A percentile compares a stretch with the other conserved stretches of the same genome.
Evolutionary conservation across 2,329 filamentous ascomycete species (phyloP).

Genomic region (Thermomyces lanuginosus): DNA sequence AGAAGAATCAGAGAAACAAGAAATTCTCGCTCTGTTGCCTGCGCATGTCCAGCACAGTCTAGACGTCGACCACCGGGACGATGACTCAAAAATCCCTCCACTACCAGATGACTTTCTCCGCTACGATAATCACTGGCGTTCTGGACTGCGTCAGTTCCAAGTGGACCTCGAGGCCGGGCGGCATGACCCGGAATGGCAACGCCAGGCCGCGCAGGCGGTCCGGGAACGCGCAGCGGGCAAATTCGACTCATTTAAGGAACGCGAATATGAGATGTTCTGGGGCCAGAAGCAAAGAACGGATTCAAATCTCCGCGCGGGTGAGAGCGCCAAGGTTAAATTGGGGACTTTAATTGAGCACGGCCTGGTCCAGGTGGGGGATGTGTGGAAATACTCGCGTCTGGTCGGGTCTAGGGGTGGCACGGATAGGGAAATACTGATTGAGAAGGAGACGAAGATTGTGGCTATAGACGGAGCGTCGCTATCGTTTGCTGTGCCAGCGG

Average conservation of each 20-base stretch:
- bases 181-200: slow-evolving; percentile 42
- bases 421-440: slow-evolving; percentile 16
- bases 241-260: slow-evolving; percentile 41
- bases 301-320: slow-evolving; percentile 21
- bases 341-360: slow-evolving; percentile 19
- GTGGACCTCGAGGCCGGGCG: slow-evolving; percentile 39
- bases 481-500: slow-evolving; percentile 25
- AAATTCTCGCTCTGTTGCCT: slow-evolving; percentile 25
- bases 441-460: slow-evolving; percentile 28
- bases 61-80: slow-evolving; percentile 13
- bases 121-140: slow-evolving; percentile 34
- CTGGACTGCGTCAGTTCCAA: slow-evolving; percentile 39
- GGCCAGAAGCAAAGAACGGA: slow-evolving; percentile 35
- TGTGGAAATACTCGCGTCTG: slow-evolving; percentile 23
- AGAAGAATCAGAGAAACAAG: slow-evolving; percentile 25
- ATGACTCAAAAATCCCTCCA: slow-evolving; percentile 19
- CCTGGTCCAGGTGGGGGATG: slow-evolving; percentile 23
- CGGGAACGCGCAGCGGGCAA: slow-evolving; percentile 35
- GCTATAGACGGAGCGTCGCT: slow-evolving; percentile 17
- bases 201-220: slow-evolving; percentile 37
- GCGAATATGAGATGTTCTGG: slow-evolving; percentile 41
- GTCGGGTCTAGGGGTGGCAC: slow-evolving; percentile 12
- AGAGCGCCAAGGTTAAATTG: slow-evolving; percentile 26
- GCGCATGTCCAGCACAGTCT: slow-evolving; percentile 24
- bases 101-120: slow-evolving; percentile 26